phyloP scores from a whole-genome alignment of 495 filamentous ascomycete genomes.

The Parachaetomium inaequale region DNA sequence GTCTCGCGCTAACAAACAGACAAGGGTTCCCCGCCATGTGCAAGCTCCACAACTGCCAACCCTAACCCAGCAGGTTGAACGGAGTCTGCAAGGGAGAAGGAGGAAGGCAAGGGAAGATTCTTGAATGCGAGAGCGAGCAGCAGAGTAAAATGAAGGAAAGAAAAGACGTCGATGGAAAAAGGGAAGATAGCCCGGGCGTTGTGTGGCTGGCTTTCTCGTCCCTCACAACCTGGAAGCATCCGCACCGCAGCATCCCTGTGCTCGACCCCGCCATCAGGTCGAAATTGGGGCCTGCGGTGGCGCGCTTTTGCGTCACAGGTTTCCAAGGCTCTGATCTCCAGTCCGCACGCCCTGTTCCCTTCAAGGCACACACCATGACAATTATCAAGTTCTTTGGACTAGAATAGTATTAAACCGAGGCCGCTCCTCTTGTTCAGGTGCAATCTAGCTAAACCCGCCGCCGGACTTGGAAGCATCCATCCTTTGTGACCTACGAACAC shows the following conservation, averaged over 20 bases:
- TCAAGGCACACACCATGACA: too few species aligned
- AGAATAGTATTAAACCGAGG: background rate
- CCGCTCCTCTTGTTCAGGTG: background rate
- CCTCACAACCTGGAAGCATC: background rate
- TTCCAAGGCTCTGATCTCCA: too few species aligned
- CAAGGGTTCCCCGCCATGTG: too few species aligned
- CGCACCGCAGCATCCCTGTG: background rate
- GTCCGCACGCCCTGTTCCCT: background rate
- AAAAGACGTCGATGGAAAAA: too few species aligned
- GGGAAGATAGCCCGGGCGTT: too few species aligned
- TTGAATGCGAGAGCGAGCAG: too few species aligned
- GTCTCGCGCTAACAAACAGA: too few species aligned
- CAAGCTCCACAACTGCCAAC: too few species aligned
- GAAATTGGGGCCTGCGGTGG: background rate
- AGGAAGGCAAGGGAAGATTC: too few species aligned
- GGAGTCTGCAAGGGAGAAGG: too few species aligned
- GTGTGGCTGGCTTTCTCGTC: background rate
- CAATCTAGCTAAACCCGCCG: background rate
- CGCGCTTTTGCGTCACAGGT: slow-evolving; percentile 8
- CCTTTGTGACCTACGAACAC: background rate
- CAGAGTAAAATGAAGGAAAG: too few species aligned
- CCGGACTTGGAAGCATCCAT: background rate
- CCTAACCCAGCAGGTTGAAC: too few species aligned
- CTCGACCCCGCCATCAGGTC: slow-evolving; percentile 2
- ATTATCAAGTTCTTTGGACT: background rate